Evolutionary conservation across 257 asterid species (phyloP), one percentile per base, ranked within the genome.

Genomic region (Rubia yunnanensis): DNA sequence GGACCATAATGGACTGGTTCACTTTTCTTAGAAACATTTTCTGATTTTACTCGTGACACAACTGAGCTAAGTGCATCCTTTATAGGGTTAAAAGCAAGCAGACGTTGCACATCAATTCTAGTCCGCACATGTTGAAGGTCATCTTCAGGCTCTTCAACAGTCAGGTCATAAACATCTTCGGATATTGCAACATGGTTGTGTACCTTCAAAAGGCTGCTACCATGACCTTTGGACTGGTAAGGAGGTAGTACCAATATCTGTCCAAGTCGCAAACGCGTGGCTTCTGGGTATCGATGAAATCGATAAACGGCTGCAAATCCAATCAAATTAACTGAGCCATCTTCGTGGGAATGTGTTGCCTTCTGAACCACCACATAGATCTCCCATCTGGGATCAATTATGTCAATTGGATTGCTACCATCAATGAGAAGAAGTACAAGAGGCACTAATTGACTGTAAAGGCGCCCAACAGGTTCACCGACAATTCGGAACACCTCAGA

Each of bases 351-450:
- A 36, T 67, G 54, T 22, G 54, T 22, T 61, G 67, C 68, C 48
- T 78, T 85, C 79, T 65, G 81, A 36, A 85, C 86, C 56, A 84
- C 70, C 34, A 88, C 63, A 73, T 88, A 94, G 60, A 94, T 86
- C 80, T 90, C 91, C 97, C 99, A 94, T n/a, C 80, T 73, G 67
- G 92, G 91, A 86, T 90, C 97, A 27, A 83, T 83, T 59, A 94
- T 69, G 63, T 94, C 99, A 72, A 94, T 94, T n/a, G 97, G 97
- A 78, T 88, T 90, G 92, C 99, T 86, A 67, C 94, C 94, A 53
- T 86, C 94, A 41, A 86, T 68, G 32, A 86, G 81, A 17, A 86
- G 95, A 70, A 92, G 94, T 64, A 87, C 95, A 67, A 84, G 84
- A 27, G 91, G 81, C 74, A 86, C 88, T 77, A 86, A 64, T 72